phyloP scores from a whole-genome alignment of 2,329 filamentous ascomycete species.

The Pestalotiopsis sp. region DNA sequence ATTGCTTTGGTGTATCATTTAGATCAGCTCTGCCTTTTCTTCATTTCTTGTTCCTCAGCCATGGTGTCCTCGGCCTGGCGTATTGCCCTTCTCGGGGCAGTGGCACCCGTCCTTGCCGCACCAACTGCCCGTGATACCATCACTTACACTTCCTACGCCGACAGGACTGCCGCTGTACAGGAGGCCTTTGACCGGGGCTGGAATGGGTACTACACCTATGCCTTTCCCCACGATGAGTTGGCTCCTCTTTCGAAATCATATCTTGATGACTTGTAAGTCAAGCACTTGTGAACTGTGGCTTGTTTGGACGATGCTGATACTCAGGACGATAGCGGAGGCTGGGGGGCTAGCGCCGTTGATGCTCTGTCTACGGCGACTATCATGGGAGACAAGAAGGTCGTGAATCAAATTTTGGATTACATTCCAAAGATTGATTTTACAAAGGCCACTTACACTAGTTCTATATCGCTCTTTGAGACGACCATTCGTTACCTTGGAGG shows the following conservation, averaged over 20 bases:
- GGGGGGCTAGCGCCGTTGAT: slow-evolving; percentile 84
- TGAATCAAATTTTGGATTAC: slow-evolving; percentile 72
- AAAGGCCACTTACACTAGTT: slow-evolving; percentile 49
- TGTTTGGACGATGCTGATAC: slow-evolving; percentile 20
- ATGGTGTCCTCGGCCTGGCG: slow-evolving; percentile 15
- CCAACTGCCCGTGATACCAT: not conserved
- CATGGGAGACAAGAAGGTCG: slow-evolving; percentile 70
- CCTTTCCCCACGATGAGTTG: slow-evolving; percentile 78
- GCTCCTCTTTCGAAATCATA: slow-evolving; percentile 67
- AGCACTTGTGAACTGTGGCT: not conserved
- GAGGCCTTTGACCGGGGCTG: slow-evolving; percentile 72
- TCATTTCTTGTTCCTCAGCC: not conserved
- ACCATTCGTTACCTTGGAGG: slow-evolving; percentile 88
- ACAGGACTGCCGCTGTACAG: slow-evolving; percentile 63
- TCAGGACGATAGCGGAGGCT: slow-evolving; percentile 65
- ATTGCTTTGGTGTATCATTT: not conserved
- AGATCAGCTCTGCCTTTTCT: not conserved
- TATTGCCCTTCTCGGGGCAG: slow-evolving; percentile 9
- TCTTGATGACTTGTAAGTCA: slow-evolving; percentile 68
- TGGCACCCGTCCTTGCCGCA: not conserved
- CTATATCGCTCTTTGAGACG: slow-evolving; percentile 83
- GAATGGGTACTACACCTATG: slow-evolving; percentile 73
- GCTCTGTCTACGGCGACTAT: slow-evolving; percentile 79
- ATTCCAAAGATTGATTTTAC: slow-evolving; percentile 74
- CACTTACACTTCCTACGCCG: slow-evolving; percentile 35